phyloP scores from a whole-genome alignment of 371 early-diverging fungal species.

The Haplosporangium sp. region DNA sequence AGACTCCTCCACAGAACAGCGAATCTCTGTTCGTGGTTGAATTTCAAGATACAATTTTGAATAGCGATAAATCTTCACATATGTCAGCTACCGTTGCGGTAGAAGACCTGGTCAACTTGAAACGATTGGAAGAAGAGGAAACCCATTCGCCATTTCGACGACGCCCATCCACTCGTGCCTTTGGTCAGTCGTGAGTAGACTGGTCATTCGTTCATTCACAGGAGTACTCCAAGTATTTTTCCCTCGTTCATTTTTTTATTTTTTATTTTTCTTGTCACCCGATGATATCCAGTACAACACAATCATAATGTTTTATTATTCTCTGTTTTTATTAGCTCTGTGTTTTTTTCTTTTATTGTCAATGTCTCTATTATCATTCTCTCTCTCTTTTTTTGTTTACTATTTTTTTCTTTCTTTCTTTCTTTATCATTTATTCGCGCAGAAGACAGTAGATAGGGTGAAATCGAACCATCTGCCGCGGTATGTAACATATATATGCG shows the following conservation, averaged over 20 bases:
- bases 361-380: not conserved
- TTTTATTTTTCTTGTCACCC: not conserved
- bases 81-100: slow-evolving; percentile 5
- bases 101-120: slow-evolving; percentile 16
- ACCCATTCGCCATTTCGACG: slow-evolving; percentile 4
- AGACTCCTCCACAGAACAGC: not conserved
- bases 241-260: too few relatives aligned
- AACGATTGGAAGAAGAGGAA: slow-evolving; percentile 13
- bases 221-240: slow-evolving; percentile 7
- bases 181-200: slow-evolving; percentile 3
- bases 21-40: not conserved
- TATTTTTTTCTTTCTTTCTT: not conserved
- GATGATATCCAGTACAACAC: slow-evolving; percentile 14
- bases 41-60: not conserved
- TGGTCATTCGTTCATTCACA: not conserved
- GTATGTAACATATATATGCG: slow-evolving; percentile 9
- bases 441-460: slow-evolving; percentile 8
- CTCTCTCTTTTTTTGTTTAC: not conserved
- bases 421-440: not conserved
- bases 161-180: slow-evolving; percentile 18
- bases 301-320: not conserved
- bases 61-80: not conserved
- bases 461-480: slow-evolving; percentile 9
- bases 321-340: not conserved
- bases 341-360: not conserved